Percentiles rank a stretch among this genome's conserved stretches.
These are phyloP conservation scores for Microdochium paspali DNA, from an alignment of 2,329 filamentous ascomycete species.

Conservation along the genomic window DNA sequence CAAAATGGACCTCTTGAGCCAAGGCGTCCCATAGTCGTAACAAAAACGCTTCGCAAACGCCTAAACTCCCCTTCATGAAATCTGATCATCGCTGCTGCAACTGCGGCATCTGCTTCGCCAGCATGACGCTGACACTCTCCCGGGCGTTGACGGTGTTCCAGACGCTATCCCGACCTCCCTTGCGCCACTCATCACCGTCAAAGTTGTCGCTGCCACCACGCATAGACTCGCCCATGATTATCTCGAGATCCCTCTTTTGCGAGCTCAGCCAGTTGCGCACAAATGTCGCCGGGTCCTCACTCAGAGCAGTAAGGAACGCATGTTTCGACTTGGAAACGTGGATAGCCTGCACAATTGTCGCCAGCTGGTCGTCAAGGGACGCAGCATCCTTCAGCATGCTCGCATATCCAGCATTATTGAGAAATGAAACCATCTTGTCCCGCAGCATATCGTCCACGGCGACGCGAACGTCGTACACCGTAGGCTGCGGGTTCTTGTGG, in stretches of 20 bases:
- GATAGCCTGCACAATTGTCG: slow-evolving; percentile 73
- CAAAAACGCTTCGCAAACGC: too few species aligned
- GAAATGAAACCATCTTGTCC: slow-evolving; percentile 52
- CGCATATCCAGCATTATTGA: slow-evolving; percentile 61
- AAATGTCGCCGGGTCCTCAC: slow-evolving; percentile 75
- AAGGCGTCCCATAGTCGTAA: too few species aligned
- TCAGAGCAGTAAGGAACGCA: slow-evolving; percentile 71
- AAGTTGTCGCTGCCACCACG: slow-evolving; percentile 49
- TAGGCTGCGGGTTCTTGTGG: slow-evolving; percentile 64
- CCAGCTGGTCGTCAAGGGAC: slow-evolving; percentile 74
- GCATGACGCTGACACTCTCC: slow-evolving; percentile 53
- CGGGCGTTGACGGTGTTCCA: slow-evolving; percentile 49
- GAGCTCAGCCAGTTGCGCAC: slow-evolving; percentile 81
- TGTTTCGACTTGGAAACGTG: slow-evolving; percentile 83
- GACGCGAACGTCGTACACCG: slow-evolving; percentile 84
- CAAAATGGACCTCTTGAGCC: neutral
- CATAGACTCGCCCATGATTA: slow-evolving; percentile 74
- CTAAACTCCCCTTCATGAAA: neutral
- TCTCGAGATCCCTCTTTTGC: slow-evolving; percentile 83
- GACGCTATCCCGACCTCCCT: slow-evolving; percentile 42
- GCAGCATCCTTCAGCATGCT: slow-evolving; percentile 68
- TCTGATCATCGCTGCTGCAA: slow-evolving; percentile 1
- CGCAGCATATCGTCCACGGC: slow-evolving; percentile 75
- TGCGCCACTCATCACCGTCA: slow-evolving; percentile 59
- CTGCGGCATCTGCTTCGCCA: slow-evolving; percentile 34